Evolutionary conservation across 1,284 basidiomycete genomes (phyloP).

Genomic region (Irpex sp.): DNA sequence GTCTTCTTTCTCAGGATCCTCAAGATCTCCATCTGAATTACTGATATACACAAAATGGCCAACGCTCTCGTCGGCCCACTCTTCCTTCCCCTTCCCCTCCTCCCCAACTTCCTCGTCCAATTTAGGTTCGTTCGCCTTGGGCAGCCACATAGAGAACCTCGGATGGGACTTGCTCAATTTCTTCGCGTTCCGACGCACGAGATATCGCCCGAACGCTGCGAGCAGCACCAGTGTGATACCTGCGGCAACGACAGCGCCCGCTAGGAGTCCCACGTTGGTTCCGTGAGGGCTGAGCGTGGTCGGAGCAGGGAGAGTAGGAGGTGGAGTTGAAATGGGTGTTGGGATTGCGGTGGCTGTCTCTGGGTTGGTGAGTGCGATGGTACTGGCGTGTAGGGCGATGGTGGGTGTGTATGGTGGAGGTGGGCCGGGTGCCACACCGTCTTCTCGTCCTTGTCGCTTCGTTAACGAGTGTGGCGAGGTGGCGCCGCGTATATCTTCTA

Average conservation of each 20-base stretch:
- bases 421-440: conserved; percentile 2
- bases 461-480: neutral
- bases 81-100: neutral
- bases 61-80: neutral
- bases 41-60: conserved; percentile 11
- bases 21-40: conserved; percentile 6
- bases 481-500: no score
- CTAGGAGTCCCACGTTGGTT: conserved; percentile 10
- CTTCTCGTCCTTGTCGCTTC: neutral
- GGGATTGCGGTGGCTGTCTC: neutral
- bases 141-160: conserved; percentile 4
- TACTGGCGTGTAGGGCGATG: conserved; percentile 12
- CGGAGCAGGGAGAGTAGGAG: neutral
- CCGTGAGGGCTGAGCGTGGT: neutral
- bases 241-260: conserved; percentile 8
- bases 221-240: neutral
- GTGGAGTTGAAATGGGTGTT: neutral
- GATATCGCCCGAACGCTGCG: neutral
- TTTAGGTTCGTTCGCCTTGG: neutral
- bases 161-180: conserved; percentile 1
- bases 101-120: neutral
- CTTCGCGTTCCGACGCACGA: conserved; percentile 7
- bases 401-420: conserved; percentile 13
- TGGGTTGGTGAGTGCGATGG: neutral
- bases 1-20: neutral